Conservation (phyloP, 805 yeast species). For the Debaryomyces hansenii region DNA sequence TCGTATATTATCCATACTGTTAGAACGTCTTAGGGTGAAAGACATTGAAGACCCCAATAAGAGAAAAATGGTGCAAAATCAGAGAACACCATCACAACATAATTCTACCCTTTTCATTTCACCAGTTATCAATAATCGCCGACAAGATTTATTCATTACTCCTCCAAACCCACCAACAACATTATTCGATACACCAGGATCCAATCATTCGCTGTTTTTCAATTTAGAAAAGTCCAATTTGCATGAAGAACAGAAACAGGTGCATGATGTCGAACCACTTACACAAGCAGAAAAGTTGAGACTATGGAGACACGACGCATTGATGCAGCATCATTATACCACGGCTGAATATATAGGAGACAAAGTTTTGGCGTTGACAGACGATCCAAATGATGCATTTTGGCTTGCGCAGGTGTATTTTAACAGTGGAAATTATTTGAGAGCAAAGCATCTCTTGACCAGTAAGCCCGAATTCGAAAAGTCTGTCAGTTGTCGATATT, state of each 20-base stretch:
- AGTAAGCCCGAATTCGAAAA: conserved; percentile 53
- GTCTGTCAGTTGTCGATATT: conserved; percentile 75
- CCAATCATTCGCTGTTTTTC: conserved; percentile 40
- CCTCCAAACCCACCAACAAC: conserved; percentile 50
- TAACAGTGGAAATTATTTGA: conserved; percentile 68
- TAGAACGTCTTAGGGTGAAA: background rate
- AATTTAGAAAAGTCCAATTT: conserved; percentile 21
- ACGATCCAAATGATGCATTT: conserved; percentile 90
- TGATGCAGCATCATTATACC: conserved; percentile 84
- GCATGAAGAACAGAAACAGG: conserved; percentile 8
- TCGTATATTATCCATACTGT: background rate
- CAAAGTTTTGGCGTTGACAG: conserved; percentile 78
- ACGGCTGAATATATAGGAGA: conserved; percentile 93
- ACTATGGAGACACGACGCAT: conserved; percentile 91
- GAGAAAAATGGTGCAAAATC: conserved; percentile 20
- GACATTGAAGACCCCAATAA: background rate
- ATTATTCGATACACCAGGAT: conserved; percentile 44
- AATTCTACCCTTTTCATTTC: conserved; percentile 74
- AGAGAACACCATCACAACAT: conserved; percentile 53
- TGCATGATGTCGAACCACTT: conserved; percentile 37
- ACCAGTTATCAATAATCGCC: conserved; percentile 53
- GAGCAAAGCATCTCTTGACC: conserved; percentile 73
- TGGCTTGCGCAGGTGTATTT: conserved; percentile 93
- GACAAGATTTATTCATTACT: conserved; percentile 42
- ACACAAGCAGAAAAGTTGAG: conserved; percentile 85